Evolutionary conservation across 73 alveolate species (phyloP).

Genomic region (Tetrahymena malaccensis): DNA sequence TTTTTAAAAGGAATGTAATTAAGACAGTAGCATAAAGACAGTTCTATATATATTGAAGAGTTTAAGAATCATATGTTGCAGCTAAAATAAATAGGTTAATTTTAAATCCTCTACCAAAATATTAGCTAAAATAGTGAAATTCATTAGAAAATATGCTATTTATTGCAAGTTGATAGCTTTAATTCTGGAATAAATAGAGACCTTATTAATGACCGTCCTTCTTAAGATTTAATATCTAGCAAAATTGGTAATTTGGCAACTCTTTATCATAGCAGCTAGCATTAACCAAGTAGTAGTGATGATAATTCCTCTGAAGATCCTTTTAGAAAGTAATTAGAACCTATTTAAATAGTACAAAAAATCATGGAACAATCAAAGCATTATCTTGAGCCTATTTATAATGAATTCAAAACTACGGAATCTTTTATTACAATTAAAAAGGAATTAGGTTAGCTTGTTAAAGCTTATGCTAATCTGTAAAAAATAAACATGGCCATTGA

Average conservation of each 20-base stretch:
- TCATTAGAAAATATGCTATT: not conserved
- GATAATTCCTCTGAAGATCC: not conserved
- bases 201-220: not conserved
- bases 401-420: not conserved
- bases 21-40: not conserved
- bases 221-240: not conserved
- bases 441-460: not conserved
- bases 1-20: not conserved
- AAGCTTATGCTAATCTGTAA: not conserved
- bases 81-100: not conserved
- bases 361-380: not conserved
- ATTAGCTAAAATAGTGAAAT: not conserved
- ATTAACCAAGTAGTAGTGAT: not conserved
- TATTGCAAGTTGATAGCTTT: not conserved
- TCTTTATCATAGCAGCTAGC: not conserved
- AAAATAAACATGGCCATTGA: not conserved
- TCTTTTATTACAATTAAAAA: not conserved
- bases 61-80: too few species aligned
- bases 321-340: not conserved
- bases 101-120: not conserved
- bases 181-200: not conserved
- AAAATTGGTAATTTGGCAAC: not conserved
- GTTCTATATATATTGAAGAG: not conserved
- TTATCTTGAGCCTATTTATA: not conserved
- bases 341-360: not conserved